Evolutionary conservation across 2,329 filamentous ascomycete genomes (phyloP).

Genomic region (Ophiostoma sp.): DNA sequence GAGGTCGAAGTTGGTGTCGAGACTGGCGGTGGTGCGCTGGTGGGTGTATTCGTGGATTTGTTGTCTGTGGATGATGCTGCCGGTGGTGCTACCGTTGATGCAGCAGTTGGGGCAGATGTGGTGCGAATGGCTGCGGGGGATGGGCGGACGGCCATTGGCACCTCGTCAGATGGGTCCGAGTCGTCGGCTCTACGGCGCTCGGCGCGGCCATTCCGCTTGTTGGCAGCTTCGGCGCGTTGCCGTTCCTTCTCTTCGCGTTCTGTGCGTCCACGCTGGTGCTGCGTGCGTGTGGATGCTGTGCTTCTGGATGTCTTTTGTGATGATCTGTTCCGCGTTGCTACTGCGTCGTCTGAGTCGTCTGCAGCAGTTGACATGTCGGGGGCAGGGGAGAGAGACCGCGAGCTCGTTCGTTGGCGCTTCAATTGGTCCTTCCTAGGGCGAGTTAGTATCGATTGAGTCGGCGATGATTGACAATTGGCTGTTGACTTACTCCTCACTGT

Average conservation of each 20-base stretch:
- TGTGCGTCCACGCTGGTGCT: conserved; percentile 54
- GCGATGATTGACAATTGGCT: not conserved
- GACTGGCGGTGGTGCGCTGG: conserved; percentile 23
- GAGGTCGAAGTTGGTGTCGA: conserved; percentile 26
- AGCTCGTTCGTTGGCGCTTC: conserved; percentile 81
- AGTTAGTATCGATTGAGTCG: not conserved
- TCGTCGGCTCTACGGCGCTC: conserved; percentile 78
- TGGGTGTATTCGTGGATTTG: conserved; percentile 19
- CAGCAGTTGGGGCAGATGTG: not conserved
- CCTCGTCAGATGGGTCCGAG: conserved; percentile 66
- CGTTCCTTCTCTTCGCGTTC: conserved; percentile 71
- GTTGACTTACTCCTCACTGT: conserved; percentile 81
- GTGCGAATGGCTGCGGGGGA: conserved; percentile 11
- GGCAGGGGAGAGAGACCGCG: conserved; percentile 62
- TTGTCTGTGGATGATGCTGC: conserved; percentile 26
- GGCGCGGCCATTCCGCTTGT: conserved; percentile 73
- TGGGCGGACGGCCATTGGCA: conserved; percentile 44
- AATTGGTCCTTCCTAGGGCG: conserved; percentile 57
- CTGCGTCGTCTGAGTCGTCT: conserved; percentile 69
- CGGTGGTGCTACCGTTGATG: conserved; percentile 16
- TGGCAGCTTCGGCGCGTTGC: conserved; percentile 67
- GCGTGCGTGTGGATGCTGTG: conserved; percentile 33
- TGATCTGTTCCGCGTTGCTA: conserved; percentile 44
- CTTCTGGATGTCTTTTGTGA: conserved; percentile 56
- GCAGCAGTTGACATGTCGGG: conserved; percentile 46